Conservation (phyloP, 2,329 filamentous ascomycete genomes). For the Phoma sp. region DNA sequence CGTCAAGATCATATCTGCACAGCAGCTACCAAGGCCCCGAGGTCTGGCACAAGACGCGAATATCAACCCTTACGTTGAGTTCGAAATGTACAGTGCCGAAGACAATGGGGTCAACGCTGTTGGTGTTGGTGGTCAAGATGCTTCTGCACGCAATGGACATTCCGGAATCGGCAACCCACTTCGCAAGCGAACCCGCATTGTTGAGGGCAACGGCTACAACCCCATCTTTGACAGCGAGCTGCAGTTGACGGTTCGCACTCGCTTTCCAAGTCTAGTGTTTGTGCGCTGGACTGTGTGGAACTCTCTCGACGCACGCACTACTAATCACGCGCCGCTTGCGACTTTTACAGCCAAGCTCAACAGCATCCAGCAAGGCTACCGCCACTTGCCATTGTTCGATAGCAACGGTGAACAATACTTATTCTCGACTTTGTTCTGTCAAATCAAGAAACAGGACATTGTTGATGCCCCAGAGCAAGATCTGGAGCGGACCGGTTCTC, state of each 20-base stretch:
- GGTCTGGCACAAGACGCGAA: conserved; percentile 73
- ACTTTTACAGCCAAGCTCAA: conserved; percentile 92
- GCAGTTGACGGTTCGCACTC: conserved; percentile 85
- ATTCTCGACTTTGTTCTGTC: conserved; percentile 93
- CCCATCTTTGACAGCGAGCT: conserved; percentile 83
- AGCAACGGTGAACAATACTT: conserved; percentile 89
- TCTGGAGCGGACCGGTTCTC: conserved; percentile 27
- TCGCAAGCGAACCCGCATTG: conserved; percentile 78
- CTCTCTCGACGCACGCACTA: conserved; percentile 75
- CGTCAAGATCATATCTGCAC: conserved; percentile 89
- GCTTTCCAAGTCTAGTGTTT: conserved; percentile 91
- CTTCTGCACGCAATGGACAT: conserved; percentile 67
- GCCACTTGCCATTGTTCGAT: conserved; percentile 88
- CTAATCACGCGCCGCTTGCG: conserved; percentile 71
- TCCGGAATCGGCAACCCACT: conserved; percentile 74
- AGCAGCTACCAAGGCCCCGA: conserved; percentile 86
- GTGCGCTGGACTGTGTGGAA: conserved; percentile 92
- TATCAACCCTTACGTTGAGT: conserved; percentile 92
- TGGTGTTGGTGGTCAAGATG: conserved; percentile 69
- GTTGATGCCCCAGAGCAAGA: conserved; percentile 48
- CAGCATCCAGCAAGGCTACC: conserved; percentile 89
- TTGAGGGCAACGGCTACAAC: conserved; percentile 90
- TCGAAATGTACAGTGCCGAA: conserved; percentile 93
- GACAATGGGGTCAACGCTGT: conserved; percentile 81
- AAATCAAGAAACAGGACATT: conserved; percentile 70